A percentile compares a stretch with the other conserved stretches of the same genome.
Evolutionary conservation across 176 grass and related monocot genomes (phyloP).

Genomic region (Tuctoria greenei): DNA sequence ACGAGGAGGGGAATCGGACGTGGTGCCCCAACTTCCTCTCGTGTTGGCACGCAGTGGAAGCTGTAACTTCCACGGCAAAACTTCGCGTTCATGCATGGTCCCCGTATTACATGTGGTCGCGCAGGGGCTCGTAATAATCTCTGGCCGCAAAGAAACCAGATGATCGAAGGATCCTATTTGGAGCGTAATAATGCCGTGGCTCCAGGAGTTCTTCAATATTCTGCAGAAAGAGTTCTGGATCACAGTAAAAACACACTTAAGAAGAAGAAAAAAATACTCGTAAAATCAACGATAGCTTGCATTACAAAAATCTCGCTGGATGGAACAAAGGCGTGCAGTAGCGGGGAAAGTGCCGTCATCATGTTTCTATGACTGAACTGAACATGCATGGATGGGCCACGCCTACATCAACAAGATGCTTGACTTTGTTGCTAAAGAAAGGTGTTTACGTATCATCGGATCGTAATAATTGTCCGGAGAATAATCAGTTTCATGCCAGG

Average conservation of each 20-base stretch:
- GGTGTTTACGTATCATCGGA: not conserved
- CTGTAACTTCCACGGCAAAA: slow-evolving; percentile 35
- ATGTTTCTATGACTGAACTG: slow-evolving; percentile 36
- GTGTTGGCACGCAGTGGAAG: slow-evolving; percentile 19
- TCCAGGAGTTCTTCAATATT: too few species aligned
- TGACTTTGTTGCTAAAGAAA: slow-evolving; percentile 32
- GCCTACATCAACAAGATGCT: slow-evolving; percentile 1
- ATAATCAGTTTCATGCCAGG: slow-evolving; percentile 23
- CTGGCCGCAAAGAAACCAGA: not conserved
- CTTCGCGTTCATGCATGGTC: slow-evolving; percentile 26
- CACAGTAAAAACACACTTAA: not conserved
- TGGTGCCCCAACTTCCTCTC: not conserved
- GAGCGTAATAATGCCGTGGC: too few species aligned
- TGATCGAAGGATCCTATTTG: too few species aligned
- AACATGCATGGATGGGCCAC: slow-evolving; percentile 28
- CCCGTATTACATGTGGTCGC: not conserved
- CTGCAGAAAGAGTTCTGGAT: not conserved
- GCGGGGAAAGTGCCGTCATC: slow-evolving; percentile 1
- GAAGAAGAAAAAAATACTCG: not conserved
- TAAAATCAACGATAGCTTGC: not conserved
- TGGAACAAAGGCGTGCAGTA: slow-evolving; percentile 17
- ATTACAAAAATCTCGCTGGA: not conserved
- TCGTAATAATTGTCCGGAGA: slow-evolving; percentile 24
- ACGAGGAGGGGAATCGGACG: not conserved
- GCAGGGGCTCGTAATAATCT: not conserved